phyloP scores from a whole-genome alignment of 208 protist species.

The Trypanosoma platydactyli region DNA sequence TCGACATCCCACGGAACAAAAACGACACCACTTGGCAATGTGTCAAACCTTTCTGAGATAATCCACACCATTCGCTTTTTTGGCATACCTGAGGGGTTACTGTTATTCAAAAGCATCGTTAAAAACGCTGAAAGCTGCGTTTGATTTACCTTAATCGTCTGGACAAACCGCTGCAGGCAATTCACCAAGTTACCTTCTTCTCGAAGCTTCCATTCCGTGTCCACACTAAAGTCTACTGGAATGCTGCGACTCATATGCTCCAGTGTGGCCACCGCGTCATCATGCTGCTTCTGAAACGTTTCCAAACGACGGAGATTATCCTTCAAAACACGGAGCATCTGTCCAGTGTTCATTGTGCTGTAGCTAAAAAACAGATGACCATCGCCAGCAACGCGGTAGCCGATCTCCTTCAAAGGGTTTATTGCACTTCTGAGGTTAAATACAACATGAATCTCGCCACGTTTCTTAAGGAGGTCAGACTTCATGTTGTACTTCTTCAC shows the following conservation, averaged over 20 bases:
- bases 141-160: constrained; percentile 68
- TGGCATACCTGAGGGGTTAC: constrained; percentile 27
- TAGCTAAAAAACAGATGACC: constrained; percentile 65
- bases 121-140: constrained; percentile 55
- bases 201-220: constrained; percentile 76
- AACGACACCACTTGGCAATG: constrained; percentile 76
- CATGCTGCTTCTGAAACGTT: constrained; percentile 52
- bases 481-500: constrained; percentile 78
- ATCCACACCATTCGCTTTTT: constrained; percentile 80
- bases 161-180: constrained; percentile 55
- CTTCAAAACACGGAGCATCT: constrained; percentile 77
- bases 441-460: constrained; percentile 58
- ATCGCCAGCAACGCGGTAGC: constrained; percentile 72
- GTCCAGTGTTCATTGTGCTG: constrained; percentile 63
- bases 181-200: constrained; percentile 65
- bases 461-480: constrained; percentile 67
- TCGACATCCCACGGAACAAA: constrained; percentile 83
- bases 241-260: constrained; percentile 74
- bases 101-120: constrained; percentile 30
- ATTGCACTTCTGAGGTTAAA: constrained; percentile 51
- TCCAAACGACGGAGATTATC: constrained; percentile 74
- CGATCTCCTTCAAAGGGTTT: constrained; percentile 54
- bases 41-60: constrained; percentile 73
- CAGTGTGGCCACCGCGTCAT: constrained; percentile 50
- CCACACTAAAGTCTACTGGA: constrained; percentile 81